These are phyloP conservation scores for Trebouxia gelatinosa DNA, from an alignment of 163 green algal species.

Conservation along the genomic window DNA sequence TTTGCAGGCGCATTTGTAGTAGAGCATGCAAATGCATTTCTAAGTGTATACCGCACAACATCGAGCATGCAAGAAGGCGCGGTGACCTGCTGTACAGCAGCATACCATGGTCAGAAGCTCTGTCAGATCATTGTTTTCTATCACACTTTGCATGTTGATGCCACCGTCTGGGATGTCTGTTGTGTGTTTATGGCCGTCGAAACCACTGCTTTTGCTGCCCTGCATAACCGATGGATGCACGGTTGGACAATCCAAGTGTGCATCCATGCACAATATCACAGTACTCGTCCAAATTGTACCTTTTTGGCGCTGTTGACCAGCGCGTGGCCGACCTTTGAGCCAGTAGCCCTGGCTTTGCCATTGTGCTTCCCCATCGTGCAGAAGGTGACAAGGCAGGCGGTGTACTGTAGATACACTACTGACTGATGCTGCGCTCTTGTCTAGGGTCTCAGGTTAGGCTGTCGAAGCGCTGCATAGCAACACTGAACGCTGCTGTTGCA, in stretches of 20 bases:
- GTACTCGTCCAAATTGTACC: constrained; percentile 31
- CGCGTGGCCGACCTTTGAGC: constrained; percentile 58
- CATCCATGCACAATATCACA: neutral
- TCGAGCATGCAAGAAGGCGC: too few species aligned
- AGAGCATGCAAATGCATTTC: too few species aligned
- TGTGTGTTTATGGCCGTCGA: constrained; percentile 63
- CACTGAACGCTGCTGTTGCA: too few species aligned
- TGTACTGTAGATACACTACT: too few species aligned
- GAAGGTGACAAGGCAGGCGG: too few species aligned
- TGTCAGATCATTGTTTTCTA: constrained; percentile 89
- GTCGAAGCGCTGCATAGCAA: too few species aligned
- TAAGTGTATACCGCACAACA: too few species aligned
- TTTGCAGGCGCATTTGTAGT: too few species aligned
- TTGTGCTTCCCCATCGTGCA: constrained; percentile 97
- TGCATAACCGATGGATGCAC: constrained; percentile 19
- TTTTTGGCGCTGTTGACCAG: constrained; percentile 64
- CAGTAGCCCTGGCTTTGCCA: constrained; percentile 69
- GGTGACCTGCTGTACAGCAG: too few species aligned
- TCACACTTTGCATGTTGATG: constrained; percentile 71
- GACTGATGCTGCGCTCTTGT: too few species aligned
- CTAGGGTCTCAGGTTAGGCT: too few species aligned
- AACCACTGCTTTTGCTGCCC: constrained; percentile 16
- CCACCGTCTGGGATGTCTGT: constrained; percentile 40
- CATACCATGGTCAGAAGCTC: constrained; percentile 94
- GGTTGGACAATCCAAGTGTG: too few species aligned